A percentile compares a stretch with the other conserved stretches of the same genome.
Evolutionary conservation across 345 rosid genomes (phyloP).

Genomic region (Punica granatum): DNA sequence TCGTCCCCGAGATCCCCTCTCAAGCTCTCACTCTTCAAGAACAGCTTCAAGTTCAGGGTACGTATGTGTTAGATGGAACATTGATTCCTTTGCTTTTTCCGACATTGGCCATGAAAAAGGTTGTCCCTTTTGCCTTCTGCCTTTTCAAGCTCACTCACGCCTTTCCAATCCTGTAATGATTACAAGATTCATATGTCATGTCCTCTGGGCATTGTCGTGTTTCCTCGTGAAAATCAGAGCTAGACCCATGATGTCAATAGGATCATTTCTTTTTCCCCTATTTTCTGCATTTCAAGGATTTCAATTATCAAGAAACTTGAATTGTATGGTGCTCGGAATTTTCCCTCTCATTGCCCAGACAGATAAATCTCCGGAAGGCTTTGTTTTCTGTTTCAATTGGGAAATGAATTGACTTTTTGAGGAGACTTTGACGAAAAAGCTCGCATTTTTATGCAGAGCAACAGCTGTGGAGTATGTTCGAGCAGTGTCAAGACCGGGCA

Average conservation of each 20-base stretch:
- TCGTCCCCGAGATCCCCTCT: conserved; percentile 78
- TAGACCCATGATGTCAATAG: background rate
- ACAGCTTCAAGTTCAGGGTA: conserved; percentile 80
- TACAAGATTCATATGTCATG: background rate
- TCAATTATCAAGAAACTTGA: too few species aligned
- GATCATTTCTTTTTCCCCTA: too few species aligned
- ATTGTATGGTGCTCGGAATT: too few species aligned
- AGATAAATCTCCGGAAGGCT: background rate
- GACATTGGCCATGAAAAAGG: background rate
- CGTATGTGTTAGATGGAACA: conserved; percentile 4
- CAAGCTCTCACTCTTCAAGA: conserved; percentile 64
- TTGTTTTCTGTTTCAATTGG: background rate
- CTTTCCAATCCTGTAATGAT: background rate
- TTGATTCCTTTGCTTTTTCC: background rate
- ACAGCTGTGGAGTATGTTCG: conserved; percentile 68
- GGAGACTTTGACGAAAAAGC: background rate
- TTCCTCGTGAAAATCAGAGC: background rate
- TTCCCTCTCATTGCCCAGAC: too few species aligned
- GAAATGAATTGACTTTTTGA: background rate
- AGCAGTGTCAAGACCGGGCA: conserved; percentile 72
- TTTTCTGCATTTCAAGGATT: too few species aligned
- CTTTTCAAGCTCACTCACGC: background rate
- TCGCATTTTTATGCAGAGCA: conserved; percentile 25
- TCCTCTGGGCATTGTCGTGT: background rate
- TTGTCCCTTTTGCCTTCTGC: background rate